Base-by-base conservation (phyloP, 139 green algal species). In the Pycnococcus provasolii region DNA sequence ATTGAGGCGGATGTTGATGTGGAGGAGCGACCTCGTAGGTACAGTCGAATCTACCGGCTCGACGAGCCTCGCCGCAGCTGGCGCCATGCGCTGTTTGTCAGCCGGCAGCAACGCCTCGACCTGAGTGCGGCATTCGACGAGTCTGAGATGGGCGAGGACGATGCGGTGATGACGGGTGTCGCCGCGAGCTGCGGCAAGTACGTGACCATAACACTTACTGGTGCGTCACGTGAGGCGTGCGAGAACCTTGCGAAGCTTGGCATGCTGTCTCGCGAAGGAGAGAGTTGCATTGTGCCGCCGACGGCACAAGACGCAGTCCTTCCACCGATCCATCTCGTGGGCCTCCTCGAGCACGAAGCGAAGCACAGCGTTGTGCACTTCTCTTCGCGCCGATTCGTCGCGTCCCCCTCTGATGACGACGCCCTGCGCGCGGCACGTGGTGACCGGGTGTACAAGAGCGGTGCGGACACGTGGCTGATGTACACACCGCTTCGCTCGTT, bases 341-440 rank as follows among this genome's bases (percentile, higher is more conserved):
- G 40, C 42, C 42, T 68, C 2, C 15, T 68, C 4, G 48, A 59
- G 15, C 45, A 68, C 37, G 62, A 68, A 53, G 41, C 47, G 26
- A 46, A 53, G 45, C 37, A 60, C 40, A 57, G 48, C 1, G 47
- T 68, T 6, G 59, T 68, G 62, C 46, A 68, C 48, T 68, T 26
- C 26, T 26, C 26, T 26, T 26, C 26, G 26, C 26, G 26, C 26
- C 26, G 26, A 26, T 26, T 26, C 26, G 26, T 26, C 26, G 26
- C 26, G 26, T 26, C 26, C 26, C 26, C 26, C 26, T 26, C 26
- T 26, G 26, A 26, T 26, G 26, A 26, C 26, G 26, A 26, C 26
- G 26, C 26, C 26, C 26, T 26, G 26, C 26, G 26, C 26, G 26
- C 26, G 26, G 26, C 26, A 26, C 26, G 26, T 26, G 26, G 26